Base-by-base conservation (phyloP, 2,329 filamentous ascomycete genomes). In the Leptodontidium sp. region DNA sequence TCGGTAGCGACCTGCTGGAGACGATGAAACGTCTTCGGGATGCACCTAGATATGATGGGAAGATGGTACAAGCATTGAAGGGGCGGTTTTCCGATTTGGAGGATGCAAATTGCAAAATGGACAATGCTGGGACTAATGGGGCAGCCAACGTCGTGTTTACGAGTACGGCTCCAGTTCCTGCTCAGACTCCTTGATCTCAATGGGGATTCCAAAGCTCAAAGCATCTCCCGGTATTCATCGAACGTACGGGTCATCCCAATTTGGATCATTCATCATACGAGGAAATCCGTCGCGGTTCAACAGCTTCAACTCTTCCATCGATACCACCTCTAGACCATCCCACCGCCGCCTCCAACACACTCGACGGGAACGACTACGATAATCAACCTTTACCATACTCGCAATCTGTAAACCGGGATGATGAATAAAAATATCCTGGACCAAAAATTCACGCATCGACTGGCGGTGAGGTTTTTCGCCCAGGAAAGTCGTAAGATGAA, bases 251-350 rank as follows among this genome's bases (percentile, higher is more conserved):
- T 40, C 38, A 40, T 6, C 11, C 7, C 2, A 6, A 11, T 40
- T 8, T 12, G 9, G 38, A 40, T 40, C 38, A 12, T 40, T 40
- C 38, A 40, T 40, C 38, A 11, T n/a, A 0, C 52, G 26, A 4
- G 52, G 52, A 35, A 55, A 55, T 35, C 52, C 26, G n/a, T 55
- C 52, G 29, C 29, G 52, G 29, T 35, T 55, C 29, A 55, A n/a
- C 3, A 55, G 29, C 26, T 55, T 9, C 4, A 55, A 7, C 17
- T 55, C 52, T 24, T 55, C 52, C 52, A 3, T 55, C 52, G 52
- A n/a, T 17, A 55, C 52, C 5, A 2, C 35, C 2, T 55, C 24
- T 1, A 55, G 15, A 35, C 29, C 52, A 35, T 35, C 52, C 29
- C 26, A 35, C 8, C 52, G 52, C 26, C 52, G 52, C 14, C 52